Conservation (phyloP, 345 rosid species). For the Bruguiera sexangula region DNA sequence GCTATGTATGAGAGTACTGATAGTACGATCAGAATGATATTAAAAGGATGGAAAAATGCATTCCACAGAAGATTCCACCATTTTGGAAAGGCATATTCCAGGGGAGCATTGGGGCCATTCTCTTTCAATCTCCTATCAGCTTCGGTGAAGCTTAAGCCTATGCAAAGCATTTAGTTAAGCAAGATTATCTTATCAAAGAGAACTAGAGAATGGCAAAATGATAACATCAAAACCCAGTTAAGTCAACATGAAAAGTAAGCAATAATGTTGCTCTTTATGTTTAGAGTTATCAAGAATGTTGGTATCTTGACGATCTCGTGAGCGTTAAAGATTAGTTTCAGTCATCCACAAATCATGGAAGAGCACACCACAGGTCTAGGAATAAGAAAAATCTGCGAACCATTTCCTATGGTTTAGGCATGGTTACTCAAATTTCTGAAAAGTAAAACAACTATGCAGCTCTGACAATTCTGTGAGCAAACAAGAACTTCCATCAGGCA, state of each 20-base stretch:
- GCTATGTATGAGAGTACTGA: slow-evolving; percentile 57
- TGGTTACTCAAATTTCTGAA: no score
- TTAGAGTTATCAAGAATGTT: no score
- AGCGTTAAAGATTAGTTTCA: background rate
- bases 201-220: no score
- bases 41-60: slow-evolving; percentile 72
- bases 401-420: background rate
- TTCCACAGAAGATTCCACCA: slow-evolving; percentile 68
- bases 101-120: slow-evolving; percentile 61
- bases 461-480: background rate
- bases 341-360: background rate
- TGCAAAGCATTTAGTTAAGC: background rate
- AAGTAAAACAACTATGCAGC: no score
- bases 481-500: background rate
- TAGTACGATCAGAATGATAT: slow-evolving; percentile 56
- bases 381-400: background rate
- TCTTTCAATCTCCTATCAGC: slow-evolving; percentile 63
- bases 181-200: background rate
- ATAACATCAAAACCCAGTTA: background rate
- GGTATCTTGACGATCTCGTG: background rate
- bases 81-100: slow-evolving; percentile 41
- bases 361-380: background rate
- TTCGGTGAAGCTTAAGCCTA: slow-evolving; percentile 69
- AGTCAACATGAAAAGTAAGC: no score
- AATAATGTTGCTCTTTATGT: no score